phyloP scores from a whole-genome alignment of 495 filamentous ascomycete genomes.

The Podospora bellae-mahoneyi region DNA sequence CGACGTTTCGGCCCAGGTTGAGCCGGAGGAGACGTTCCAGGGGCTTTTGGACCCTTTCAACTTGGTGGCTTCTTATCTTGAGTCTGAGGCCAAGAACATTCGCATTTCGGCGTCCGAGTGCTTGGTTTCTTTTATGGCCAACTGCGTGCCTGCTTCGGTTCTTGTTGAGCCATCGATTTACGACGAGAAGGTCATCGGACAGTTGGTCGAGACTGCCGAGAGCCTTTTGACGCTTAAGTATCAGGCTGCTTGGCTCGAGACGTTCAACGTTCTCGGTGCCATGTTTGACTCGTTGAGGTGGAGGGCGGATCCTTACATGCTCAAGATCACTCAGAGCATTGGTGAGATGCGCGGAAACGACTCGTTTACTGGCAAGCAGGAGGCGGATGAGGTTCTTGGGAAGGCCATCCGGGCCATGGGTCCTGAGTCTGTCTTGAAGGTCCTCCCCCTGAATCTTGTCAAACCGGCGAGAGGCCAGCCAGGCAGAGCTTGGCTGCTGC shows the following conservation, averaged over 20 bases:
- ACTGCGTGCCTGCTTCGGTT: slow-evolving; percentile 75
- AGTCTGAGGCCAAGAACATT: slow-evolving; percentile 86
- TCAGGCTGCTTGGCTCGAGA: slow-evolving; percentile 91
- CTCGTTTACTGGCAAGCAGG: slow-evolving; percentile 89
- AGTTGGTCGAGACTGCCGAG: slow-evolving; percentile 62
- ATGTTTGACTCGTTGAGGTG: slow-evolving; percentile 85
- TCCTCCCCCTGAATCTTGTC: slow-evolving; percentile 80
- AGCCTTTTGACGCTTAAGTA: slow-evolving; percentile 82
- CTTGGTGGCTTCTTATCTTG: slow-evolving; percentile 71
- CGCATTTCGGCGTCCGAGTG: slow-evolving; percentile 91
- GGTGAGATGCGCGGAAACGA: slow-evolving; percentile 87
- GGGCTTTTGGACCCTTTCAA: slow-evolving; percentile 79
- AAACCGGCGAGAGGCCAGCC: slow-evolving; percentile 70
- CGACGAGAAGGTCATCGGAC: slow-evolving; percentile 80
- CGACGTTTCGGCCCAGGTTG: slow-evolving; percentile 84
- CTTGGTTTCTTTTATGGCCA: slow-evolving; percentile 83
- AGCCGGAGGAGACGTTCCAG: slow-evolving; percentile 80
- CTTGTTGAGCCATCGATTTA: slow-evolving; percentile 82
- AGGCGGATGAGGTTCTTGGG: slow-evolving; percentile 84
- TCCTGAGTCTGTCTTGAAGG: slow-evolving; percentile 70
- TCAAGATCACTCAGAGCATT: slow-evolving; percentile 67
- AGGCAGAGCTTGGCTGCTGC: slow-evolving; percentile 91
- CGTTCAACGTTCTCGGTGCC: slow-evolving; percentile 84
- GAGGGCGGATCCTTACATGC: slow-evolving; percentile 72
- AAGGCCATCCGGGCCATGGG: slow-evolving; percentile 86